phyloP scores from a whole-genome alignment of 495 filamentous ascomycete species.

The Oleoguttula mirabilis region DNA sequence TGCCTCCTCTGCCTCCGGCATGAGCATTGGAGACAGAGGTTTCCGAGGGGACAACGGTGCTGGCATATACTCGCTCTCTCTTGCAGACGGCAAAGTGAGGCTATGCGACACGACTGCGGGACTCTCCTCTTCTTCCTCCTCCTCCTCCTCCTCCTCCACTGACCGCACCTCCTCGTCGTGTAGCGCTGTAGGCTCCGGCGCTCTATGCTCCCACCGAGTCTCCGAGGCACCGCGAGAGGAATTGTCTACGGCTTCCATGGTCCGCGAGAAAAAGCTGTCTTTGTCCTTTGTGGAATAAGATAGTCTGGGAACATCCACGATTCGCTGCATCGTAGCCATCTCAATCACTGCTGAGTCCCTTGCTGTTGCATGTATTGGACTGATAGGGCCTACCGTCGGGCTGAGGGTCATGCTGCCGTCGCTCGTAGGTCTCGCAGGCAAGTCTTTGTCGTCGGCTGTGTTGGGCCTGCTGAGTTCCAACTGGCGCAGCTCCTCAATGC shows the following conservation, averaged over 20 bases:
- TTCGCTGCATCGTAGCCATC: constrained; percentile 35
- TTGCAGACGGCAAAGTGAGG: background rate
- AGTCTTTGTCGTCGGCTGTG: constrained; percentile 17
- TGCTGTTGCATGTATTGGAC: background rate
- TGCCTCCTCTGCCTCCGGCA: constrained; percentile 13
- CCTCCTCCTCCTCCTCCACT: background rate
- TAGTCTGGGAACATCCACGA: constrained; percentile 30
- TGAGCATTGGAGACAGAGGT: constrained; percentile 24
- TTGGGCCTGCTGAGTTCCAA: constrained; percentile 41
- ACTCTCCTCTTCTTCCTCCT: background rate
- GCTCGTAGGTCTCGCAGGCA: constrained; percentile 68
- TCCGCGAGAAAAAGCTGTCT: constrained; percentile 19
- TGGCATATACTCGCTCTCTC: constrained; percentile 35
- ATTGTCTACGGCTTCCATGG: constrained; percentile 31
- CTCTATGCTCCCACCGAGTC: background rate
- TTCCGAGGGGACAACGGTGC: constrained; percentile 53
- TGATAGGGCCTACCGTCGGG: constrained; percentile 7
- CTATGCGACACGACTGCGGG: constrained; percentile 21
- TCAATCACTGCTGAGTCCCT: constrained; percentile 35
- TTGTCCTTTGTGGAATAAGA: constrained; percentile 3
- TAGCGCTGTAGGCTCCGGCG: background rate
- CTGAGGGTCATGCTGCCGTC: constrained; percentile 37
- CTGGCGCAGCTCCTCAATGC: constrained; percentile 70
- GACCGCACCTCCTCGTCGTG: background rate
- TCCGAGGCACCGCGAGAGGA: background rate